Evolutionary conservation across 345 rosid genomes (phyloP).

Genomic region (Murraya paniculata): DNA sequence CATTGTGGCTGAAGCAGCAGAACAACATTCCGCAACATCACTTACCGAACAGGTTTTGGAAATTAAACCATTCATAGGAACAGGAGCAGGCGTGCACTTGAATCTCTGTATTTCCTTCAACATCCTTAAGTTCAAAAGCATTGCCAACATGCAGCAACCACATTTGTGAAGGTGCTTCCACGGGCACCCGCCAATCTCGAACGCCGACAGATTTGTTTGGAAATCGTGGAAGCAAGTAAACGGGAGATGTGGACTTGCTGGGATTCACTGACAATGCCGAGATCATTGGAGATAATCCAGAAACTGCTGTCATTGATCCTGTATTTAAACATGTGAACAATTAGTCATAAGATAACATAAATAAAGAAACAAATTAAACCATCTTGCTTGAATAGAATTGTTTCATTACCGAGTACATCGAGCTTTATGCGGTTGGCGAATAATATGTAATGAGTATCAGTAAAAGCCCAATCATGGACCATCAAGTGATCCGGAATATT

Average conservation of each 20-base stretch:
- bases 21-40: background rate
- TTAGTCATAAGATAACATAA: background rate
- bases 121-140: slow-evolving; percentile 53
- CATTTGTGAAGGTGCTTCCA: slow-evolving; percentile 65
- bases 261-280: slow-evolving; percentile 82
- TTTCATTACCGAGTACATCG: slow-evolving; percentile 50
- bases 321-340: background rate
- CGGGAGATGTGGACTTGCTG: slow-evolving; percentile 63
- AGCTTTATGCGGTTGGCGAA: slow-evolving; percentile 81
- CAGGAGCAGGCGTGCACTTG: slow-evolving; percentile 62
- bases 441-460: slow-evolving; percentile 67
- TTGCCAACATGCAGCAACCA: slow-evolving; percentile 82
- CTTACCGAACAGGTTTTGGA: slow-evolving; percentile 72
- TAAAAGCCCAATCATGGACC: slow-evolving; percentile 98
- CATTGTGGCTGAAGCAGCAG: background rate
- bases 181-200: slow-evolving; percentile 75
- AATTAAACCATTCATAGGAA: slow-evolving; percentile 88
- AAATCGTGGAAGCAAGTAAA: slow-evolving; percentile 80
- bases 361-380: background rate
- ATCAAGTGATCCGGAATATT: slow-evolving; percentile 71
- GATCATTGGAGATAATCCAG: slow-evolving; percentile 86
- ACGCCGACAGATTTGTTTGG: slow-evolving; percentile 15
- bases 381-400: too few relatives aligned
- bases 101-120: slow-evolving; percentile 46
- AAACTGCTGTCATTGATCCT: slow-evolving; percentile 77